Conservation (phyloP, 768 basidiomycete species). For the Lactarius sp. region DNA sequence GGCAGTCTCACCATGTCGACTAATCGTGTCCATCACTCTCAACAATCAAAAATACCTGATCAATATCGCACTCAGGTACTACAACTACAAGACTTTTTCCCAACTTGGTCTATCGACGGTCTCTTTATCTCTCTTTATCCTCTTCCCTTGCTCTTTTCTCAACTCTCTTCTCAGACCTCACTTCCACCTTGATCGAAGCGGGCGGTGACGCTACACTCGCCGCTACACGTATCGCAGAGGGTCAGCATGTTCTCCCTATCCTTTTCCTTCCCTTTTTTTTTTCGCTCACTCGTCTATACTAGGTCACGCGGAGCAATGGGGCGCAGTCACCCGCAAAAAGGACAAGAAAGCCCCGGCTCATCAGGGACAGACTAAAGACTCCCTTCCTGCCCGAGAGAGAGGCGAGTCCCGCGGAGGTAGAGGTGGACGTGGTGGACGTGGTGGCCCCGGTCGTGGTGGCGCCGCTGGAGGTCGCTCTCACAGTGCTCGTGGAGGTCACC, state of each 20-base stretch:
- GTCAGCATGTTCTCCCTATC: conserved; percentile 34
- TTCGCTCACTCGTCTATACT: conserved; percentile 22
- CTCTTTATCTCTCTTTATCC: conserved; percentile 9
- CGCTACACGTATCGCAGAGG: conserved; percentile 70
- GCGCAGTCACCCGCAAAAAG: conserved; percentile 79
- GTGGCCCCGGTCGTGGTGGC: conserved; percentile 40
- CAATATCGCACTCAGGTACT: conserved; percentile 52
- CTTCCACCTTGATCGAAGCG: conserved; percentile 61
- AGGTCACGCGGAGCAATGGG: conserved; percentile 81
- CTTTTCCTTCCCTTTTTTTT: conserved; percentile 24
- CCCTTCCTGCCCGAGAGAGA: conserved; percentile 39
- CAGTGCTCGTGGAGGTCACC: conserved; percentile 47
- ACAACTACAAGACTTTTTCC: conserved; percentile 68
- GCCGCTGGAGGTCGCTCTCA: conserved; percentile 39
- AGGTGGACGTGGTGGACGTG: conserved; percentile 58
- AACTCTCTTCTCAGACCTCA: conserved; percentile 47
- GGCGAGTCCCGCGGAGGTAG: conserved; percentile 59
- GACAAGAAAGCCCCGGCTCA: conserved; percentile 61
- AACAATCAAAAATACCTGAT: conserved; percentile 27
- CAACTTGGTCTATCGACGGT: conserved; percentile 69
- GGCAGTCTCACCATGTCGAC: conserved; percentile 17
- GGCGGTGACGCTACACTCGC: conserved; percentile 66
- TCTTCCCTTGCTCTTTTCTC: conserved; percentile 27
- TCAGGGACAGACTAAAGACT: conserved; percentile 48
- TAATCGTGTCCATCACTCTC: conserved; percentile 26